Conservation (phyloP, 768 basidiomycete species). For the Russula emetica region DNA sequence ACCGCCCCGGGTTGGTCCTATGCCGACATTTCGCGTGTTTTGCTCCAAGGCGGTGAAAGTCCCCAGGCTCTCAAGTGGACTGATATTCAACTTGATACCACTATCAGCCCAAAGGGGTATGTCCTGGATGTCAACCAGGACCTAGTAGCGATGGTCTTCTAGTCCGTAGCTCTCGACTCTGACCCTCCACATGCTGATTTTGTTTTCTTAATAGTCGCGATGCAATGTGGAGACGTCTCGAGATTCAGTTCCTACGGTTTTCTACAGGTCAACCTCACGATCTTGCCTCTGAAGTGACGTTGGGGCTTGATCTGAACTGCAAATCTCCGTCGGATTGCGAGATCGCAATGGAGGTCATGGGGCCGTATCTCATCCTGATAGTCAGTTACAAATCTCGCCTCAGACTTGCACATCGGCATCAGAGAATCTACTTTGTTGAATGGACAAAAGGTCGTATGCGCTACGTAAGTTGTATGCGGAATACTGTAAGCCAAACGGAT, state of each 20-base stretch:
- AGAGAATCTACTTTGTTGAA: conserved; percentile 15
- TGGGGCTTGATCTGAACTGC: conserved; percentile 15
- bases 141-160: conserved; percentile 14
- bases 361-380: conserved; percentile 12
- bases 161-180: conserved; percentile 6
- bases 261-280: conserved; percentile 13
- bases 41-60: not conserved
- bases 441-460: conserved; percentile 15
- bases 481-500: not conserved
- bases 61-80: conserved; percentile 6
- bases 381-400: conserved; percentile 15
- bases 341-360: conserved; percentile 21
- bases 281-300: not conserved
- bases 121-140: conserved; percentile 23
- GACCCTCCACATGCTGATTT: not conserved
- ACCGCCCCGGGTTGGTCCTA: conserved; percentile 22
- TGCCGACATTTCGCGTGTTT: conserved; percentile 14
- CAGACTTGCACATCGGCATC: conserved; percentile 14
- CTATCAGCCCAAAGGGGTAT: conserved; percentile 22
- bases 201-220: conserved; percentile 6
- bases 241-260: conserved; percentile 14
- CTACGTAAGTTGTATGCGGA: conserved; percentile 9
- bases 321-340: conserved; percentile 18
- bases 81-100: conserved; percentile 16
- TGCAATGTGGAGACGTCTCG: conserved; percentile 10